Percentiles rank a stretch among this genome's conserved stretches.
Evolutionary conservation across 1,284 basidiomycete genomes (phyloP).

Genomic region (Hymenochaete sp.): DNA sequence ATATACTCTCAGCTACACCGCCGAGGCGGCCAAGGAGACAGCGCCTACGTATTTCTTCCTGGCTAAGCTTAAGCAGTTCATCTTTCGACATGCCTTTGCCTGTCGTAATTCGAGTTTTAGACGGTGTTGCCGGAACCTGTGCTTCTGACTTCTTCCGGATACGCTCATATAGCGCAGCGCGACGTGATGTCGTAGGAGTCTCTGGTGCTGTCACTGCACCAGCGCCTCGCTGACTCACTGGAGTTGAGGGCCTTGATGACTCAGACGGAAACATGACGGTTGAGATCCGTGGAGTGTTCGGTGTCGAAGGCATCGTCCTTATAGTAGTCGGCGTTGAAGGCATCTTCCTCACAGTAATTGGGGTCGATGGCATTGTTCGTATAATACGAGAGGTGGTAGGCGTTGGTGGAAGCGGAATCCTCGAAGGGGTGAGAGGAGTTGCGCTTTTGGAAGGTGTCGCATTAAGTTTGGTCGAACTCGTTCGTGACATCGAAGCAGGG

Average conservation of each 20-base stretch:
- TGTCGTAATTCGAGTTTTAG: constrained; percentile 39
- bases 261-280: constrained; percentile 26
- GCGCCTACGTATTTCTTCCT: constrained; percentile 65
- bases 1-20: constrained; percentile 74
- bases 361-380: constrained; percentile 30
- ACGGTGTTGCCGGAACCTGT: constrained; percentile 56
- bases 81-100: constrained; percentile 45
- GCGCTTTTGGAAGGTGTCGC: constrained; percentile 21
- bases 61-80: constrained; percentile 58
- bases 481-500: constrained; percentile 20
- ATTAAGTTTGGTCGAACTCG: constrained; percentile 8
- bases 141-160: constrained; percentile 41
- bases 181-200: constrained; percentile 64
- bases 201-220: constrained; percentile 46
- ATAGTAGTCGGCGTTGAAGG: constrained; percentile 24
- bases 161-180: constrained; percentile 70
- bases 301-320: constrained; percentile 32
- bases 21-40: constrained; percentile 68
- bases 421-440: constrained; percentile 18
- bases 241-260: constrained; percentile 50
- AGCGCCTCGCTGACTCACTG: constrained; percentile 49
- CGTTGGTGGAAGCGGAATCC: constrained; percentile 44
- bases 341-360: constrained; percentile 23
- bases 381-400: constrained; percentile 24
- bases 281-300: constrained; percentile 39